phyloP scores from a whole-genome alignment of 1,139 yeast species.

The Scheffersomyces illinoinensis region DNA sequence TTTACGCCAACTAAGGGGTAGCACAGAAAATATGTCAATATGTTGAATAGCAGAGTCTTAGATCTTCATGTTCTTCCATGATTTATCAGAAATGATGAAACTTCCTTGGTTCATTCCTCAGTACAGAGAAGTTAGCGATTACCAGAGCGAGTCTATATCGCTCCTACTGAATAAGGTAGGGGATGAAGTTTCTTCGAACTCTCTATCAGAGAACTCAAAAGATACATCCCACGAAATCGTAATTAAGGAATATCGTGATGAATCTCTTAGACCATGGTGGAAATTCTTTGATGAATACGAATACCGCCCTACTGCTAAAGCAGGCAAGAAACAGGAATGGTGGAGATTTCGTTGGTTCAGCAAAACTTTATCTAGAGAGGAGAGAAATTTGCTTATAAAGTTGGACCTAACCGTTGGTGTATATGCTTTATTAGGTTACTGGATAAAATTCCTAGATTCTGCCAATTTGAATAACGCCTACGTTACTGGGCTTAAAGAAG shows the following conservation, averaged over 20 bases:
- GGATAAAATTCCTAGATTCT: conserved; percentile 24
- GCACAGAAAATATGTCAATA: neutral
- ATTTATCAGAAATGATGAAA: neutral
- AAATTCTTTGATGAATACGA: conserved; percentile 34
- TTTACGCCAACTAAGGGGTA: neutral
- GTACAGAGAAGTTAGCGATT: conserved; percentile 15
- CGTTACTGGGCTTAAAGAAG: conserved; percentile 28
- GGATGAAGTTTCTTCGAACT: neutral
- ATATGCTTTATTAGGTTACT: conserved; percentile 28
- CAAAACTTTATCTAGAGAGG: conserved; percentile 16
- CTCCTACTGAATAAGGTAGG: neutral
- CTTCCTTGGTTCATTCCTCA: conserved; percentile 25
- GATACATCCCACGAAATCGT: conserved; percentile 3
- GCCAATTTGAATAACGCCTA: conserved; percentile 29
- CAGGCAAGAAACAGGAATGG: conserved; percentile 16
- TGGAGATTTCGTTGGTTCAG: conserved; percentile 22
- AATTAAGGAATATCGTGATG: conserved; percentile 28
- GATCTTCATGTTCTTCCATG: no score
- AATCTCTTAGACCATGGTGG: conserved; percentile 30
- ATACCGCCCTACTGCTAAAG: conserved; percentile 19
- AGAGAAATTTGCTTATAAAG: conserved; percentile 24
- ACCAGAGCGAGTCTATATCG: conserved; percentile 3
- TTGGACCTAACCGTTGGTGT: conserved; percentile 26
- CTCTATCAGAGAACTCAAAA: neutral
- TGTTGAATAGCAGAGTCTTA: neutral